These are phyloP conservation scores for Erucastrum elatum DNA, from an alignment of 345 rosid genomes.

Conservation along the genomic window DNA sequence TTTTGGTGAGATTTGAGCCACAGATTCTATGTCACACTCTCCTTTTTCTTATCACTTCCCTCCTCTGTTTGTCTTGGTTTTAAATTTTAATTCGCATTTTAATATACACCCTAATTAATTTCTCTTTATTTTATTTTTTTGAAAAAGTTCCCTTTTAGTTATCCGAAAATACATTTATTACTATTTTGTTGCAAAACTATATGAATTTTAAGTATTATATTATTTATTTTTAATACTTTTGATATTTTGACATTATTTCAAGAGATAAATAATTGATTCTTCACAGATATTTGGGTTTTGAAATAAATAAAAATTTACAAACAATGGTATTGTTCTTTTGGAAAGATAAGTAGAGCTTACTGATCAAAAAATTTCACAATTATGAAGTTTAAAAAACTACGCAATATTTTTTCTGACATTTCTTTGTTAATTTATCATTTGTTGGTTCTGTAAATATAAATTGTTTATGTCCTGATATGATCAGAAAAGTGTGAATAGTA, in stretches of 20 bases:
- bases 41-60: constrained; percentile 35
- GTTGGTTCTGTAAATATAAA: not conserved
- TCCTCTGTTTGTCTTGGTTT: not conserved
- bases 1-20: constrained; percentile 31
- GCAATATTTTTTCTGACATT: not conserved
- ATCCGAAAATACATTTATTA: too few relatives aligned
- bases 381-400: not conserved
- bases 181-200: not conserved
- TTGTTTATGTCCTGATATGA: not conserved
- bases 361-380: not conserved
- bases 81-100: not conserved
- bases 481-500: too few relatives aligned
- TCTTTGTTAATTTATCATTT: not conserved
- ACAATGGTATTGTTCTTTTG: not conserved
- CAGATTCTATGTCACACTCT: constrained; percentile 19
- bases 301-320: not conserved
- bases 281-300: not conserved
- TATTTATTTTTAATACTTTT: not conserved
- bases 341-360: not conserved
- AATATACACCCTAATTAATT: not conserved
- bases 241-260: not conserved
- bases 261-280: not conserved
- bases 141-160: too few relatives aligned
- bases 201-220: not conserved
- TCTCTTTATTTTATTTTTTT: not conserved